These are phyloP conservation scores for Inga laurina DNA, from an alignment of 306 rosid genomes.

Conservation along the genomic window DNA sequence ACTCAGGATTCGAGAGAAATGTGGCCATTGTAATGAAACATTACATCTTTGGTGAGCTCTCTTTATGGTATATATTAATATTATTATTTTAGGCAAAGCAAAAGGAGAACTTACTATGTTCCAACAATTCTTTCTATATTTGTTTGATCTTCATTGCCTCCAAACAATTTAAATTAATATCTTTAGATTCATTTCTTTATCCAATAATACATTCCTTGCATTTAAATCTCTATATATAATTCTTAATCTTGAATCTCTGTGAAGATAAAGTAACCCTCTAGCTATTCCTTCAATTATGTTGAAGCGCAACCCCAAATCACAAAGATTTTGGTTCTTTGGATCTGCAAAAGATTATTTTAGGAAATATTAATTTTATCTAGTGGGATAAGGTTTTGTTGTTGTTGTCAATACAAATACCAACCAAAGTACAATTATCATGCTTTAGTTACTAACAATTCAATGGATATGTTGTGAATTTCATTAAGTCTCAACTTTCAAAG, in stretches of 20 bases:
- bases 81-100: no score
- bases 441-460: no score
- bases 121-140: not conserved
- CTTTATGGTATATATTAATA: not conserved
- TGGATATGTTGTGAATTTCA: no score
- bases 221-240: no score
- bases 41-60: not conserved
- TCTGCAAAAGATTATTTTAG: not conserved
- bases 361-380: no score
- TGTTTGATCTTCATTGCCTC: not conserved
- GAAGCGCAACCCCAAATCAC: not conserved
- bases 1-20: not conserved
- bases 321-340: not conserved
- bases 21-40: not conserved
- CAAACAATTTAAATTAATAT: not conserved
- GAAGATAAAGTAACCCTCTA: not conserved
- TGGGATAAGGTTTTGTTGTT: no score
- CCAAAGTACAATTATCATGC: no score
- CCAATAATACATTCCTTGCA: not conserved
- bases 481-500: no score
- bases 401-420: no score
- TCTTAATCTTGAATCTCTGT: not conserved
- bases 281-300: not conserved
- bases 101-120: slow-evolving; percentile 4
- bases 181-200: not conserved